Conservation (phyloP, 2,329 filamentous ascomycete species). For the Elsinoe arachidis region DNA sequence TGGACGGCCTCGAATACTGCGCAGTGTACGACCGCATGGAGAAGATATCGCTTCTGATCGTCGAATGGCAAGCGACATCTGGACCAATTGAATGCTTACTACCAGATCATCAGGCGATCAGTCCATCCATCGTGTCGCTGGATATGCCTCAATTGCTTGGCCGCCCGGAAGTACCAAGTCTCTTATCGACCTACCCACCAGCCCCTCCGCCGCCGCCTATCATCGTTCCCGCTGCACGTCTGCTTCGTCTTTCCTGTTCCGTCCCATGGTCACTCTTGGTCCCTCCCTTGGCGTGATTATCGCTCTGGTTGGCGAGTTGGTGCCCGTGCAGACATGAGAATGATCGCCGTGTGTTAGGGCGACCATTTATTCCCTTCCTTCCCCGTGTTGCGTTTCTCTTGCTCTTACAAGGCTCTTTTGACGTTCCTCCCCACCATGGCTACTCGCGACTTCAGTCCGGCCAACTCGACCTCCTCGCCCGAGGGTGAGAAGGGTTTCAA, state of each 20-base stretch:
- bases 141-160: neutral
- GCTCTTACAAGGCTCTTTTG: neutral
- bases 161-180: constrained; percentile 1
- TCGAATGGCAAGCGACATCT: neutral
- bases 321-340: constrained; percentile 11
- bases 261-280: constrained; percentile 4
- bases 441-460: constrained; percentile 7
- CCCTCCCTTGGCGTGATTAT: constrained; percentile 3
- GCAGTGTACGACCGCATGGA: neutral
- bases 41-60: too few relatives aligned
- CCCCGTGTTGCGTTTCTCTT: neutral
- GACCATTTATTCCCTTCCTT: neutral
- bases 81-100: neutral
- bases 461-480: constrained; percentile 11
- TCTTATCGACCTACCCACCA: constrained; percentile 7
- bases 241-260: constrained; percentile 9
- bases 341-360: constrained; percentile 2
- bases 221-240: constrained; percentile 2
- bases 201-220: constrained; percentile 10
- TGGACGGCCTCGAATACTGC: neutral
- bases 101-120: neutral
- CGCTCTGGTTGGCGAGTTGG: constrained; percentile 6
- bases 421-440: constrained; percentile 1
- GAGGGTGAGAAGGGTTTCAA: constrained; percentile 11
- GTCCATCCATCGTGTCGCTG: neutral